Conservation (phyloP, 1,284 basidiomycete species). For the Apiotrichum laibachii region DNA sequence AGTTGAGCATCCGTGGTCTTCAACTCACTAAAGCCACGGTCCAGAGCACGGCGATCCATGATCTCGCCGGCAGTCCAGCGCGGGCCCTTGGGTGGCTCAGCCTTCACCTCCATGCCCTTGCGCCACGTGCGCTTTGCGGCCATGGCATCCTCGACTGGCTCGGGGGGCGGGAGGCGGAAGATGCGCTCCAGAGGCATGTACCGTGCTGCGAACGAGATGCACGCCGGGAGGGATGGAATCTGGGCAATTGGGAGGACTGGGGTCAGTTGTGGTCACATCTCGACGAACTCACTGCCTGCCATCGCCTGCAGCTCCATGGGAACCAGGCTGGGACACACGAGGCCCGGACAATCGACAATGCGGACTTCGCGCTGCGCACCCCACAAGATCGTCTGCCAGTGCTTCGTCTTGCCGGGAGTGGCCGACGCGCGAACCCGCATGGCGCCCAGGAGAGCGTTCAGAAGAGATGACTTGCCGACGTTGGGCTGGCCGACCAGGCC, state of each 20-base stretch:
- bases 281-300: slow-evolving; percentile 27
- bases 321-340: slow-evolving; percentile 74
- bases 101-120: not conserved
- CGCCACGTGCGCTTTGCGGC: slow-evolving; percentile 46
- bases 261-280: not conserved
- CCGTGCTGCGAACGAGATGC: slow-evolving; percentile 65
- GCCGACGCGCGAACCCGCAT: slow-evolving; percentile 76
- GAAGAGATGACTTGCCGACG: slow-evolving; percentile 83
- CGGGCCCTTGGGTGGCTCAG: not conserved
- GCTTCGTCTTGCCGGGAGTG: slow-evolving; percentile 93
- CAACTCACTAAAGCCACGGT: slow-evolving; percentile 62
- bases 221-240: slow-evolving; percentile 74
- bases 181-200: slow-evolving; percentile 75
- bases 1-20: too few relatives aligned
- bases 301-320: slow-evolving; percentile 75
- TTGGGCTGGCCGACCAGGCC: slow-evolving; percentile 91
- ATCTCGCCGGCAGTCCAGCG: slow-evolving; percentile 62
- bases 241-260: slow-evolving; percentile 75
- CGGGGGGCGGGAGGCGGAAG: slow-evolving; percentile 55
- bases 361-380: slow-evolving; percentile 64
- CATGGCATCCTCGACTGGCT: slow-evolving; percentile 43
- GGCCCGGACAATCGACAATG: slow-evolving; percentile 79
- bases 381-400: slow-evolving; percentile 89
- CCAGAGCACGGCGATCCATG: slow-evolving; percentile 69
- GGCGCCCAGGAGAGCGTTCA: slow-evolving; percentile 85